Base-by-base conservation (phyloP, 495 filamentous ascomycete species). In the Penicillium psychrofluorescens region DNA sequence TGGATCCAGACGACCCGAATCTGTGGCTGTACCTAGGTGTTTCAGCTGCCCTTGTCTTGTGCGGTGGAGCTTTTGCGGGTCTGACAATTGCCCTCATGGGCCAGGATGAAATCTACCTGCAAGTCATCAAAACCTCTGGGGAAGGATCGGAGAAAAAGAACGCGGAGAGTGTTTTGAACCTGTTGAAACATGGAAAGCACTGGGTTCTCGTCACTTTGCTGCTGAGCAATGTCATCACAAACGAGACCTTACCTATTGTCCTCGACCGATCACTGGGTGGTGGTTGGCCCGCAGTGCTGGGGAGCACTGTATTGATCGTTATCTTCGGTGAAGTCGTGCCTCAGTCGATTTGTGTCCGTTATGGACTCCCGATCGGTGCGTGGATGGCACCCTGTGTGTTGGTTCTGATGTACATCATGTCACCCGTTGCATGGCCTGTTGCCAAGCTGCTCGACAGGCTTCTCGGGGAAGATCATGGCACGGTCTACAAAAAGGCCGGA, bases 161-260 rank as follows among this genome's bases (percentile, higher is more conserved):
- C 59, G 94, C 92, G 2, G 76, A 72, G 22, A 83, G 78, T 48
- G 92, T 98, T 1, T 77, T 90, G 47, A 77, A 79, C 22, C 71
- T 98, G 11, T 63, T 98, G 36, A 81, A 91, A 45, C 81, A 77
- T 37, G 94, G 92, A 35, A 98, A 98, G 56, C 92, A 98, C 64
- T 98, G 92, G 92, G 92, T 98, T n/a, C 71, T 98, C 42, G 92
- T 98, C 29, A 98, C 92, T 10, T 70, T 98, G 29, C 77, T 98
- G 4, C 69, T 98, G 39, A 86, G 88, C 53, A 98, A 98, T 66
- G 92, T 97, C 56, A 96, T 98, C 54, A 95, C 95, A 40, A 98
- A 98, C 64, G 92, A 97, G 67, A 92, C 92, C 0, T 77, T 98
- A 7, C 92, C 92, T 16, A 95, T 98, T 40, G 86, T 97, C 14